phyloP scores from a whole-genome alignment of 2,329 filamentous ascomycete species.

The Ceratocystis lukuohia region DNA sequence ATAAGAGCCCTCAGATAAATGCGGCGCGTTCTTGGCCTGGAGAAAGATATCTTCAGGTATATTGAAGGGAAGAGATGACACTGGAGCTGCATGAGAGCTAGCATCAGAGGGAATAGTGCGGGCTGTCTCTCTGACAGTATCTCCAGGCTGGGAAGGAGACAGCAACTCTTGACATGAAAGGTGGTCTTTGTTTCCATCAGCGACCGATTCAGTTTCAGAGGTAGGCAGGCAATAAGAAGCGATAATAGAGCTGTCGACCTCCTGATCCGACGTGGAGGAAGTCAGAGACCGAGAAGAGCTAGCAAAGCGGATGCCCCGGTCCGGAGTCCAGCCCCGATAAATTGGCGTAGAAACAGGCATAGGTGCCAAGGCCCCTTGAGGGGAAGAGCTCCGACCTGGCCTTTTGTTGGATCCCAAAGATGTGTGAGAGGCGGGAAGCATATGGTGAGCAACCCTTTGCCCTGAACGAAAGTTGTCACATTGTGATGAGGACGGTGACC shows the following conservation, averaged over 20 bases:
- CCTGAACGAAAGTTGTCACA: neutral
- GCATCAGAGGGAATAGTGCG: constrained; percentile 17
- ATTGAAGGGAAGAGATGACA: constrained; percentile 33
- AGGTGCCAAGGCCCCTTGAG: neutral
- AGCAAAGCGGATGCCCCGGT: constrained; percentile 15
- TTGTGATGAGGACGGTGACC: neutral
- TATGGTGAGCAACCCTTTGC: neutral
- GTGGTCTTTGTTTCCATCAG: neutral
- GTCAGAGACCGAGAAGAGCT: neutral
- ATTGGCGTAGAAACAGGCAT: neutral
- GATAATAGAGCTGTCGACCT: neutral
- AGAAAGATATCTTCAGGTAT: constrained; percentile 35
- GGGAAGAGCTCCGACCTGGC: neutral
- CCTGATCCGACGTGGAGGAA: neutral
- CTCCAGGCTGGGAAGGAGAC: neutral
- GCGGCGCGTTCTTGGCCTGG: constrained; percentile 34
- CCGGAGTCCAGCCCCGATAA: constrained; percentile 3
- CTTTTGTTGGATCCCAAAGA: neutral
- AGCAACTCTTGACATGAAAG: neutral
- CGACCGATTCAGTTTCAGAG: neutral
- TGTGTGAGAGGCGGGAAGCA: neutral
- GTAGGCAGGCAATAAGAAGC: neutral
- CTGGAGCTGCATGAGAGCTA: constrained; percentile 25
- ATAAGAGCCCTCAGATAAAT: constrained; percentile 38
- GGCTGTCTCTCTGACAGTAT: neutral